These are phyloP conservation scores for Spathaspora sp. DNA, from an alignment of 805 yeast species.

Conservation along the genomic window DNA sequence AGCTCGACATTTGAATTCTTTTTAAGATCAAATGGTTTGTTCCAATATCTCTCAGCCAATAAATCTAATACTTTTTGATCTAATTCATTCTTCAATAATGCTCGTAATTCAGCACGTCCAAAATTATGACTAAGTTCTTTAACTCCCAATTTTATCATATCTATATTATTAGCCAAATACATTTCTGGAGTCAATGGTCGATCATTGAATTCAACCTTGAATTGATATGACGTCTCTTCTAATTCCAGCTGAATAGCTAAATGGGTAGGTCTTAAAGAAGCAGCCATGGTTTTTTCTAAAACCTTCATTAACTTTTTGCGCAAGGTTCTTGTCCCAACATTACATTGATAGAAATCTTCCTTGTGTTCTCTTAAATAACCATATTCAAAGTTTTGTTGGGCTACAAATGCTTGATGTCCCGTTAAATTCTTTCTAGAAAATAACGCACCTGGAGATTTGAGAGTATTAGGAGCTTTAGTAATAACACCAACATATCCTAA, in stretches of 20 bases:
- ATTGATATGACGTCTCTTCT: constrained; percentile 88
- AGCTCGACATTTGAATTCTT: constrained; percentile 34
- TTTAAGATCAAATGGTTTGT: constrained; percentile 44
- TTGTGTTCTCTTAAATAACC: constrained; percentile 63
- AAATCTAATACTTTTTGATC: constrained; percentile 88
- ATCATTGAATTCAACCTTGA: constrained; percentile 96
- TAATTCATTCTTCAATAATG: constrained; percentile 73
- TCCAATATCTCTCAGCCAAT: constrained; percentile 92
- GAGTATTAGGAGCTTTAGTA: constrained; percentile 64
- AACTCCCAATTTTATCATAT: constrained; percentile 76
- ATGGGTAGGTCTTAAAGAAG: constrained; percentile 83
- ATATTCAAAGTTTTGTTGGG: constrained; percentile 58
- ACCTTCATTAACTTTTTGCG: constrained; percentile 81
- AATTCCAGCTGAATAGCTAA: constrained; percentile 81
- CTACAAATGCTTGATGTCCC: constrained; percentile 60
- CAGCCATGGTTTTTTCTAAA: constrained; percentile 87
- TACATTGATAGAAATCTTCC: constrained; percentile 56
- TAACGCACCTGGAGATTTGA: constrained; percentile 23
- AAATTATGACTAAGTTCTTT: constrained; percentile 83
- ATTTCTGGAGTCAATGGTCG: constrained; percentile 91
- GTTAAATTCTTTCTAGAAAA: constrained; percentile 45
- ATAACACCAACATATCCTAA: constrained; percentile 99
- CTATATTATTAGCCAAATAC: constrained; percentile 88
- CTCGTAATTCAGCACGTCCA: constrained; percentile 76
- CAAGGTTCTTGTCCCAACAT: constrained; percentile 71